A percentile compares a stretch with the other conserved stretches of the same genome.
Evolutionary conservation across 1,284 basidiomycete species (phyloP).

Genomic region (Schizophyllum amplum): DNA sequence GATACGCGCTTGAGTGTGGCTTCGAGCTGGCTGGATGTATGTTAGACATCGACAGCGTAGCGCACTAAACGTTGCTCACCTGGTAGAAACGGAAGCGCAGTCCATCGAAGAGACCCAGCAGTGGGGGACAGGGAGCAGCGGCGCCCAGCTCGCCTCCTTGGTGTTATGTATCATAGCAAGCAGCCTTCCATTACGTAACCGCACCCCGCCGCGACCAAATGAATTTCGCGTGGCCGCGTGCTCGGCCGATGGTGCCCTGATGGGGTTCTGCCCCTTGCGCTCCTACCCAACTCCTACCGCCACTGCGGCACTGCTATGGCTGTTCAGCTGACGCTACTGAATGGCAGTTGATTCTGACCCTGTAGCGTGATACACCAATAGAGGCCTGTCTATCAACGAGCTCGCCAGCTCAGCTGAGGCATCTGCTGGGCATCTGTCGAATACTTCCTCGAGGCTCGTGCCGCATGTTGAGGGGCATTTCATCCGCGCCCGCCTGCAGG

Average conservation of each 20-base stretch:
- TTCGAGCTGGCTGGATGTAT: constrained; percentile 31
- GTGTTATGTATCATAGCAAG: neutral
- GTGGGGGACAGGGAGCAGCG: neutral
- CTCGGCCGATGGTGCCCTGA: neutral
- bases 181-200: neutral
- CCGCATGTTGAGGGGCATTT: neutral
- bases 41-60: neutral
- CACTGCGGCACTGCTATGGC: neutral
- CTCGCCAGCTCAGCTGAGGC: neutral
- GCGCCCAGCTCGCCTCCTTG: neutral
- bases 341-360: neutral
- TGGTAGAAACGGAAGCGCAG: neutral
- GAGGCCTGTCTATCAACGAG: neutral
- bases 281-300: no score
- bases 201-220: neutral
- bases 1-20: constrained; percentile 38
- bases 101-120: neutral
- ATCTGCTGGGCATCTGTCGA: neutral
- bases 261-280: neutral
- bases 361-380: neutral
- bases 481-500: neutral
- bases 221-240: neutral
- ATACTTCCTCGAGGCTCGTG: no score
- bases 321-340: neutral
- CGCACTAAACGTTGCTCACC: no score